A percentile compares a stretch with the other conserved stretches of the same genome.
phyloP scores from a whole-genome alignment of 2,329 filamentous ascomycete genomes.

The Tolypocladium inflatum region DNA sequence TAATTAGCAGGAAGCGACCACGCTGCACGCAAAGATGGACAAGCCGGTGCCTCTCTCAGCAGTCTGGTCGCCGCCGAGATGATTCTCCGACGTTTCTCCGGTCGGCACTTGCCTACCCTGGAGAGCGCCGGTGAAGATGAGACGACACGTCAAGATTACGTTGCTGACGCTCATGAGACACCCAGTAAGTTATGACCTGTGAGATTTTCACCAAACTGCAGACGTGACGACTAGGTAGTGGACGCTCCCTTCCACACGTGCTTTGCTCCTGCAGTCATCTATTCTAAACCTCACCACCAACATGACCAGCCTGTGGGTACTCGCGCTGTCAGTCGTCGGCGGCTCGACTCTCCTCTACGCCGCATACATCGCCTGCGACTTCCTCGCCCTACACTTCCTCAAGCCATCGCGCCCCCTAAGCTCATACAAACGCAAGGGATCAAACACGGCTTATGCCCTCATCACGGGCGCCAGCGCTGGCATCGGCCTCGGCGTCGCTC shows the following conservation, averaged over 20 bases:
- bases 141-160: neutral
- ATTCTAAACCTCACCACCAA: neutral
- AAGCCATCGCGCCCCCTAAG: conserved; percentile 10
- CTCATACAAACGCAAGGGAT: conserved; percentile 12
- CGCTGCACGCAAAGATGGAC: neutral
- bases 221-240: neutral
- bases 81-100: neutral
- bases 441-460: conserved; percentile 16
- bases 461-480: conserved; percentile 24
- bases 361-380: conserved; percentile 3
- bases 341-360: conserved; percentile 7
- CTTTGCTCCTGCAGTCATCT: neutral
- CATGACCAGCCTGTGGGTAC: neutral
- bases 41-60: neutral
- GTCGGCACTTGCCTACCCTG: neutral
- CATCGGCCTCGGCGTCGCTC: conserved; percentile 22
- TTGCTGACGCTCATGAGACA: neutral
- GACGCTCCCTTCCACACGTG: neutral
- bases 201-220: neutral
- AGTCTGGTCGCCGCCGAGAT: neutral
- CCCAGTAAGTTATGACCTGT: neutral
- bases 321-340: conserved; percentile 8
- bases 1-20: neutral
- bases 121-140: neutral
- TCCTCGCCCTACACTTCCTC: conserved; percentile 10